A percentile compares a stretch with the other conserved stretches of the same genome.
Conservation (phyloP, 208 protist species). For the Wallacemonas collosoma region DNA sequence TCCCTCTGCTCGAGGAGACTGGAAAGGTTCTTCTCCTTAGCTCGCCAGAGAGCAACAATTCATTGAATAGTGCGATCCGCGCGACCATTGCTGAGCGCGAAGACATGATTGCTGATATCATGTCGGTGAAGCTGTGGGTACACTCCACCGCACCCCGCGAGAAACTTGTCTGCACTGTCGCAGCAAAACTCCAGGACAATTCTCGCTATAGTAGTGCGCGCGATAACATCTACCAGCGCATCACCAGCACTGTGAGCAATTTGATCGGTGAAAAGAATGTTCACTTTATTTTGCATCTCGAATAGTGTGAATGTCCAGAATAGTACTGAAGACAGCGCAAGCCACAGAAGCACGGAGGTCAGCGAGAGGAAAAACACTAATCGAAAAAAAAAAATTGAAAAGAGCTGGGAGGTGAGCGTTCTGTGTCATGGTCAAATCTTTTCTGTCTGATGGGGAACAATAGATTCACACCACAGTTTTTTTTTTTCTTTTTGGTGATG, state of each 20-base stretch:
- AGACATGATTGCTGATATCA: slow-evolving; percentile 34
- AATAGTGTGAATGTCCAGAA: slow-evolving; percentile 15
- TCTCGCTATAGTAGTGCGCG: slow-evolving; percentile 13
- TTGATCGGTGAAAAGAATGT: slow-evolving; percentile 14
- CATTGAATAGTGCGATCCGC: slow-evolving; percentile 26
- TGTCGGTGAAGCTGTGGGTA: slow-evolving; percentile 48
- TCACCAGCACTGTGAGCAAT: not conserved
- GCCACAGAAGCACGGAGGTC: no score
- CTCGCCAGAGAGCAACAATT: slow-evolving; percentile 27
- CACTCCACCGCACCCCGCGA: slow-evolving; percentile 68
- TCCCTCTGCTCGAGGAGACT: slow-evolving; percentile 80
- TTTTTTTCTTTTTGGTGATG: slow-evolving; percentile 24
- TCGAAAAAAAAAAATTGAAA: no score
- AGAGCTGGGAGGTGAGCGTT: no score
- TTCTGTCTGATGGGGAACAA: no score
- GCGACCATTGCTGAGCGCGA: slow-evolving; percentile 20
- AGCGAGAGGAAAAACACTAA: no score
- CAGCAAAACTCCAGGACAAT: slow-evolving; percentile 27
- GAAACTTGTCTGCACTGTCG: slow-evolving; percentile 49
- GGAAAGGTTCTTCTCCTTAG: slow-evolving; percentile 73
- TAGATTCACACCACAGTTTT: not conserved
- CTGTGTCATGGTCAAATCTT: no score
- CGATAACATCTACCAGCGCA: not conserved
- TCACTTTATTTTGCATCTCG: slow-evolving; percentile 32
- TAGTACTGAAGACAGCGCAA: no score